Percentiles rank a stretch among this genome's conserved stretches.
Conservation (phyloP, 768 basidiomycete species). For the Hypsizygus marmoreus region DNA sequence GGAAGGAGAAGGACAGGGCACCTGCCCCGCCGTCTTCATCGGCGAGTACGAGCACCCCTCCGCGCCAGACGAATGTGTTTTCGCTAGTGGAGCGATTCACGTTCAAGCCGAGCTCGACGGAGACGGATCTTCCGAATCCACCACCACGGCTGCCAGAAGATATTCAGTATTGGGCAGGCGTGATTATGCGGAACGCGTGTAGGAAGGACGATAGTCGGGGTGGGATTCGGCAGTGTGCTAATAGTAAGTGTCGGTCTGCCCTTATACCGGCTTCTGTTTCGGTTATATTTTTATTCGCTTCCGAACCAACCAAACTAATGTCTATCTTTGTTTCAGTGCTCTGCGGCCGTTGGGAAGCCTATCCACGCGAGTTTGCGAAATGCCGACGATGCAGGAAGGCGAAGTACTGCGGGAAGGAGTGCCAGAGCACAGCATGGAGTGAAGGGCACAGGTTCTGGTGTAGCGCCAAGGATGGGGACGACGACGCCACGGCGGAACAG, state of each 20-base stretch:
- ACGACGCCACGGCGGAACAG: conserved; percentile 32
- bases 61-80: conserved; percentile 86
- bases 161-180: conserved; percentile 98
- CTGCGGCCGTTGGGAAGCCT: conserved; percentile 93
- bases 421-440: conserved; percentile 95
- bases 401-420: conserved; percentile 98
- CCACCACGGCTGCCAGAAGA: conserved; percentile 79
- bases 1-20: conserved; percentile 49
- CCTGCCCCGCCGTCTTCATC: conserved; percentile 17
- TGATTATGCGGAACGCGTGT: conserved; percentile 99
- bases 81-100: conserved; percentile 96
- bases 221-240: conserved; percentile 96
- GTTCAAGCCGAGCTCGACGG: conserved; percentile 85
- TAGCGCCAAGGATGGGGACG: conserved; percentile 59
- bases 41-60: conserved; percentile 16
- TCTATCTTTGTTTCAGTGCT: conserved; percentile 56
- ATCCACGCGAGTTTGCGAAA: conserved; percentile 95
- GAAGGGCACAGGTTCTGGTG: conserved; percentile 98
- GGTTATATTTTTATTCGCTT: not conserved
- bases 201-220: conserved; percentile 92
- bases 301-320: conserved; percentile 7
- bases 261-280: conserved; percentile 1
- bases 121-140: conserved; percentile 68
- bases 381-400: conserved; percentile 95
- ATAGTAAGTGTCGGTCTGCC: conserved; percentile 57